These are phyloP conservation scores for Phialophora chinensis DNA, from an alignment of 2,329 filamentous ascomycete species.

Conservation along the genomic window DNA sequence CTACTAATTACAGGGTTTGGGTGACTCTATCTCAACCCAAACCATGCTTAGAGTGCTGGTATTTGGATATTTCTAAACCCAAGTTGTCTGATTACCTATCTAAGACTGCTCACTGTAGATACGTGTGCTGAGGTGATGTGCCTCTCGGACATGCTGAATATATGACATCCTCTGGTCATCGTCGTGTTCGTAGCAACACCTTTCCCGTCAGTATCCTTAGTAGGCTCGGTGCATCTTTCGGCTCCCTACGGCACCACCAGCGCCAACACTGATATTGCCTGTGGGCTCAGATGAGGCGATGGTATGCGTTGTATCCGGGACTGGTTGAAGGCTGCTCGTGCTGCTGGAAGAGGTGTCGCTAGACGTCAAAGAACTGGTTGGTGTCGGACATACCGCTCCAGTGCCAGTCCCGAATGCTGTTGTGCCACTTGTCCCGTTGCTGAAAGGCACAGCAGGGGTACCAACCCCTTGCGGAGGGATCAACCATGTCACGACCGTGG, in stretches of 20 bases:
- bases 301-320: conserved; percentile 19
- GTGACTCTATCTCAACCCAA: too few species aligned
- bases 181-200: not conserved
- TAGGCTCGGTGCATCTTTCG: not conserved
- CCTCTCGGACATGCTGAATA: not conserved
- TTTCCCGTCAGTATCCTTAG: not conserved
- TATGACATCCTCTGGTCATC: not conserved
- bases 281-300: conserved; percentile 7
- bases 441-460: conserved; percentile 9
- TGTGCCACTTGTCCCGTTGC: conserved; percentile 9
- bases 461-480: conserved; percentile 33
- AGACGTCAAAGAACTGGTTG: conserved; percentile 11
- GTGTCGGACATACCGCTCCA: conserved; percentile 8
- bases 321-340: conserved; percentile 14
- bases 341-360: conserved; percentile 12
- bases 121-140: not conserved
- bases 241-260: not conserved
- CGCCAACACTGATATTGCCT: not conserved
- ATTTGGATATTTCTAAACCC: not conserved
- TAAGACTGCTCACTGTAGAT: not conserved
- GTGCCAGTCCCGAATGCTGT: not conserved
- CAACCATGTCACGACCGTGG: conserved; percentile 44
- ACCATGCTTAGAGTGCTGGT: too few species aligned
- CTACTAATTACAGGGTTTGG: too few species aligned
- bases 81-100: not conserved